Conservation (phyloP, 176 grass and related monocot genomes). For the Zoysia pacifica region DNA sequence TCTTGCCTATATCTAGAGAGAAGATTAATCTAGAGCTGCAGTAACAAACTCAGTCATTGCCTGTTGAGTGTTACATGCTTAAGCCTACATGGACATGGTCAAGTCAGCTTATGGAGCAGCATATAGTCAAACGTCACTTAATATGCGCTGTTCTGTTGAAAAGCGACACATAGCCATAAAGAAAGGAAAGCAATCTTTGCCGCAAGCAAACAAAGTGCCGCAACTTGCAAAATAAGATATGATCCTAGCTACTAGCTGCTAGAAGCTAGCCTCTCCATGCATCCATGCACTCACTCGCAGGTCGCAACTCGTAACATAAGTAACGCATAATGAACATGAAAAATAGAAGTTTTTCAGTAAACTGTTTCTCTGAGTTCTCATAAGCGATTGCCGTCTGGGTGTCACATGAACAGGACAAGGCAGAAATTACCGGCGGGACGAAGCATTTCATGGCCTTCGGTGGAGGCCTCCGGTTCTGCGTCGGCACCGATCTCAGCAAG, state of each 20-base stretch:
- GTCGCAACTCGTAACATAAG: neutral
- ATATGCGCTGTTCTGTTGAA: slow-evolving; percentile 25
- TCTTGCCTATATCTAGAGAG: slow-evolving; percentile 21
- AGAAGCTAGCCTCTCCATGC: slow-evolving; percentile 22
- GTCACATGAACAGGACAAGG: slow-evolving; percentile 46
- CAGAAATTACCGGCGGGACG: slow-evolving; percentile 53
- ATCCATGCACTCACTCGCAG: slow-evolving; percentile 19
- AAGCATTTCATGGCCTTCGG: slow-evolving; percentile 85
- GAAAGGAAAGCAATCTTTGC: slow-evolving; percentile 25
- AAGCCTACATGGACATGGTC: slow-evolving; percentile 25
- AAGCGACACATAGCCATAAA: slow-evolving; percentile 34
- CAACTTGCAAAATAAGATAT: slow-evolving; percentile 25
- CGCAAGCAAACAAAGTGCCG: neutral
- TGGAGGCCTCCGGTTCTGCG: slow-evolving; percentile 70
- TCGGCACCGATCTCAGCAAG: slow-evolving; percentile 71
- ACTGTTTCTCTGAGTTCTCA: slow-evolving; percentile 10
- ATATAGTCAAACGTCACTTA: slow-evolving; percentile 32
- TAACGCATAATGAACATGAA: neutral
- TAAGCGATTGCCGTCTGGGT: neutral
- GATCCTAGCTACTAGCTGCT: neutral
- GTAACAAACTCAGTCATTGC: slow-evolving; percentile 27
- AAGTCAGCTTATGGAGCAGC: slow-evolving; percentile 32
- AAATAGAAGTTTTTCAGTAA: neutral
- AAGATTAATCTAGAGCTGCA: slow-evolving; percentile 17
- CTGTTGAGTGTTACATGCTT: slow-evolving; percentile 37